phyloP scores from a whole-genome alignment of 2,329 filamentous ascomycete genomes.

The Colletotrichum chlorophyti region DNA sequence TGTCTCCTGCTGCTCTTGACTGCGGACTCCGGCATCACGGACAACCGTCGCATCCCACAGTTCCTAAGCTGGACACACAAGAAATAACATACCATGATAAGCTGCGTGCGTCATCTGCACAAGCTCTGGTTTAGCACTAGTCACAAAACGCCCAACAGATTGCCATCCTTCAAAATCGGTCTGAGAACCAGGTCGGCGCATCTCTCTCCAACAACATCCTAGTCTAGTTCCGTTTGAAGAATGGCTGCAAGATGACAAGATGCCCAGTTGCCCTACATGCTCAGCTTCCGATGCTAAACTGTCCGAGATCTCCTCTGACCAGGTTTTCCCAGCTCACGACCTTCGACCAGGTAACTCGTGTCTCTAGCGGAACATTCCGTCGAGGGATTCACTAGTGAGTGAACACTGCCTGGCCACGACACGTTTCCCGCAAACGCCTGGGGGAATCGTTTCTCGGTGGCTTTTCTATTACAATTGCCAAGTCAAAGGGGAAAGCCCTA shows the following conservation, averaged over 20 bases:
- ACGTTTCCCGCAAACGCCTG: conserved; percentile 4
- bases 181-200: too few species aligned
- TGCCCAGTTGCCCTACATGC: background rate
- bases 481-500: conserved; percentile 23
- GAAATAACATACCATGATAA: background rate
- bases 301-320: conserved; percentile 39
- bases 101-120: background rate
- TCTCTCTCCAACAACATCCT: too few species aligned
- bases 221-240: too few species aligned
- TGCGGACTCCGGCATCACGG: background rate
- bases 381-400: conserved; percentile 11
- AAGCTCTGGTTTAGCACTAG: too few species aligned
- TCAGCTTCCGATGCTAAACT: conserved; percentile 32
- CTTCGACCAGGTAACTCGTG: conserved; percentile 40
- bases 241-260: too few species aligned
- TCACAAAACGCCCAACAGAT: too few species aligned
- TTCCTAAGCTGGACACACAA: background rate
- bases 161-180: too few species aligned
- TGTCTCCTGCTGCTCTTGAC: conserved; percentile 6
- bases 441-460: too few species aligned
- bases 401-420: background rate
- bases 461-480: background rate
- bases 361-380: conserved; percentile 35
- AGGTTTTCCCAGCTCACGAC: conserved; percentile 40
- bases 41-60: conserved; percentile 2